phyloP scores from a whole-genome alignment of 2,329 filamentous ascomycete species.

The Lachnellula arida region DNA sequence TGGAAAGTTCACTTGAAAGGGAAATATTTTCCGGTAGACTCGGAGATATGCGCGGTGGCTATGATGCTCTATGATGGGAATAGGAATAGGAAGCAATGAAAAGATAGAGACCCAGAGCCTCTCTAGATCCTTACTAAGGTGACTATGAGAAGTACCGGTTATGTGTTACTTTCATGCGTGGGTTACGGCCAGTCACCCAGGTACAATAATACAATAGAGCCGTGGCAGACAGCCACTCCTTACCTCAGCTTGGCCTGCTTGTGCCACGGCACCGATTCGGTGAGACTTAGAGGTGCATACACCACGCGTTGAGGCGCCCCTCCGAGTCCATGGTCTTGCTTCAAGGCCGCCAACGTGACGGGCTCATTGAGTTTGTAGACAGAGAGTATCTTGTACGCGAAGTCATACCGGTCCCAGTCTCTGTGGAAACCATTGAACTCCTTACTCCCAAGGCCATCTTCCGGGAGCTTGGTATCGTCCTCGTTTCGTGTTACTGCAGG shows the following conservation, averaged over 20 bases:
- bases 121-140: no score
- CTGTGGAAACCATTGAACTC: neutral
- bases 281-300: neutral
- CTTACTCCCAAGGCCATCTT: neutral
- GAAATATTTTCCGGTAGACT: no score
- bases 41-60: no score
- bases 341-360: neutral
- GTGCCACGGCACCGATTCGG: neutral
- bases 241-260: neutral
- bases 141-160: no score
- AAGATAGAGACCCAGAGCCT: no score
- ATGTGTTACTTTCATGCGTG: no score
- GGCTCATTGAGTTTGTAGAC: neutral
- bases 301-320: neutral
- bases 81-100: no score
- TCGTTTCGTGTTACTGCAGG: neutral
- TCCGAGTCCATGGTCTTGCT: neutral
- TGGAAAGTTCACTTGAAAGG: no score
- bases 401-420: neutral
- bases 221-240: neutral
- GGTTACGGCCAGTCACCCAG: no score
- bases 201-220: no score
- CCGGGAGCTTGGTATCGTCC: neutral
- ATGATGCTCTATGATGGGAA: no score
- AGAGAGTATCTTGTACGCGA: neutral